These are phyloP conservation scores for Cladophialophora bantiana DNA, from an alignment of 2,329 filamentous ascomycete genomes.

Conservation along the genomic window DNA sequence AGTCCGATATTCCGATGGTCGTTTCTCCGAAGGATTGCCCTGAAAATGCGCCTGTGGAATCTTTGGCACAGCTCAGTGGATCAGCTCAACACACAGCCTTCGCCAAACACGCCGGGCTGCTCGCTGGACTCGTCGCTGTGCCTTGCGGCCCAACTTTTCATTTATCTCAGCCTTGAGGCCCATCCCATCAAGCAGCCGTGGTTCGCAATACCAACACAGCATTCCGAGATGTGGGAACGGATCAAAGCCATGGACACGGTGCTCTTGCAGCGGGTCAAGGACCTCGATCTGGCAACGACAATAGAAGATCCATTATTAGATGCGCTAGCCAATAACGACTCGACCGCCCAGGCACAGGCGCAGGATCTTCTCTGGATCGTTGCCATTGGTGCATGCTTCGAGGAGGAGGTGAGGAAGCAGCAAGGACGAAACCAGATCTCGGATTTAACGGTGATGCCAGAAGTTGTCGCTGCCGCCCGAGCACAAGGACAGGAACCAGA, in stretches of 20 bases:
- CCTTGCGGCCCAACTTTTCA: slow-evolving; percentile 18
- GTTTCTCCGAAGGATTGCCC: slow-evolving; percentile 12
- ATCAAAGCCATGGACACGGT: slow-evolving; percentile 3
- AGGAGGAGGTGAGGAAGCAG: slow-evolving; percentile 12
- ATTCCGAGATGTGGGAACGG: slow-evolving; percentile 13
- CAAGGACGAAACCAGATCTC: background rate
- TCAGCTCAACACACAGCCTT: background rate
- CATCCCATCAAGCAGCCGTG: slow-evolving; percentile 12
- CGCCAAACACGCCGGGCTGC: background rate
- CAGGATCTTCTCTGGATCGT: slow-evolving; percentile 20
- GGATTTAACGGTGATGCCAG: slow-evolving; percentile 7
- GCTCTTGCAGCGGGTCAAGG: background rate
- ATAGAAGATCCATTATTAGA: background rate
- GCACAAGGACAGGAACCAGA: no score
- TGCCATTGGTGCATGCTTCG: slow-evolving; percentile 16
- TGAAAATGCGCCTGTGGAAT: slow-evolving; percentile 22
- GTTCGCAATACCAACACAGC: slow-evolving; percentile 4
- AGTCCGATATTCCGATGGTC: slow-evolving; percentile 13
- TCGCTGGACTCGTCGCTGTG: slow-evolving; percentile 4
- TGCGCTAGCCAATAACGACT: background rate
- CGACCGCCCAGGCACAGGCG: background rate
- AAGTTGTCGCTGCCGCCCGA: background rate
- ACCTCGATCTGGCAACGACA: background rate
- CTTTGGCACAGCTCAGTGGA: background rate
- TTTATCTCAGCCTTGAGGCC: slow-evolving; percentile 19